Percentiles rank a stretch among this genome's conserved stretches.
Conservation (phyloP, 768 basidiomycete species). For the Clavulina sp. region DNA sequence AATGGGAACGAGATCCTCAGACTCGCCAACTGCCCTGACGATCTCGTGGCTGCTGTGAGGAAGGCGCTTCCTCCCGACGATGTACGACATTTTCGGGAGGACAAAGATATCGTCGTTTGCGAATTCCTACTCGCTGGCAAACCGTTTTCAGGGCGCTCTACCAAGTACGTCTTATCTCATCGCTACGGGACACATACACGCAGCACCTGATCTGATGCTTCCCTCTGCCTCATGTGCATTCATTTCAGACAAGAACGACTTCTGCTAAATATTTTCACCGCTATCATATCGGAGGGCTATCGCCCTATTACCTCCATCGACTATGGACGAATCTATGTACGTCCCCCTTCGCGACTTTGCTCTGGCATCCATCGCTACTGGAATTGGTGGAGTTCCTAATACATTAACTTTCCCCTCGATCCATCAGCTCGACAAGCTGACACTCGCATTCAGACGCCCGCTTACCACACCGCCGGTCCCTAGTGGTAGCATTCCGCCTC, state of each 20-base stretch:
- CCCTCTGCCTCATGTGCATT: background rate
- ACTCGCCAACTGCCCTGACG: constrained; percentile 8
- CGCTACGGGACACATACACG: too few species aligned
- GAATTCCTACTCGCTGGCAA: constrained; percentile 9
- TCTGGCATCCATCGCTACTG: background rate
- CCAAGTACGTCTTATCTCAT: background rate
- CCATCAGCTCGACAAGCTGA: background rate
- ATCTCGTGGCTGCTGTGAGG: constrained; percentile 4
- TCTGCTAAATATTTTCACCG: constrained; percentile 6
- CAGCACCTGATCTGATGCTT: background rate
- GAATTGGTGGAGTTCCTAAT: too few species aligned
- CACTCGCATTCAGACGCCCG: background rate
- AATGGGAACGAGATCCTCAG: constrained; percentile 11
- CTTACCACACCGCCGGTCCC: background rate
- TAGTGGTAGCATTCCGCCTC: background rate
- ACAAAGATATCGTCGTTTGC: constrained; percentile 6
- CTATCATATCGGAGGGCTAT: constrained; percentile 7
- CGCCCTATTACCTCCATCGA: constrained; percentile 4
- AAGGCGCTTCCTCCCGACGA: background rate
- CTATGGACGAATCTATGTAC: constrained; percentile 9
- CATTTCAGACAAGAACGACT: constrained; percentile 6
- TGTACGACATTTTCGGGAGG: constrained; percentile 5
- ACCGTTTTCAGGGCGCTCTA: background rate
- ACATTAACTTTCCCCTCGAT: too few species aligned
- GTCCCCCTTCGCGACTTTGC: background rate